phyloP scores from a whole-genome alignment of 2,329 filamentous ascomycete genomes.

The Talaromyces amestolkiae region DNA sequence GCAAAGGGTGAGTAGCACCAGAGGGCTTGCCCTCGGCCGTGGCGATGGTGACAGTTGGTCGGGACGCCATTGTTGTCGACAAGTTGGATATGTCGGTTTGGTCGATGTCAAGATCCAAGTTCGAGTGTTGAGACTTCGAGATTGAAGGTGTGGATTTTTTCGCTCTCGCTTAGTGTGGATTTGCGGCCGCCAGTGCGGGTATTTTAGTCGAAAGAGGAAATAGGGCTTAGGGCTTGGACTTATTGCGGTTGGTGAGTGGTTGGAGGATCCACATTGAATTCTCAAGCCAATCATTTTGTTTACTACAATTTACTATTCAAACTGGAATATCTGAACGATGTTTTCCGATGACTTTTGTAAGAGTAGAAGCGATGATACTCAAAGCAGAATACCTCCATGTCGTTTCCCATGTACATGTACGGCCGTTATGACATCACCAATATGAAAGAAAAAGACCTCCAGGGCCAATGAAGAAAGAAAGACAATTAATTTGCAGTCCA shows the following conservation, averaged over 20 bases:
- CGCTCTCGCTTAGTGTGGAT: slow-evolving; percentile 43
- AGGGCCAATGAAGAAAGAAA: slow-evolving; percentile 3
- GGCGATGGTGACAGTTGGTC: slow-evolving; percentile 97
- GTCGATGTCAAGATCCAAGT: slow-evolving; percentile 35
- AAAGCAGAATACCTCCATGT: neutral
- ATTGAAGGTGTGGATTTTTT: slow-evolving; percentile 35
- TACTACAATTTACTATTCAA: neutral
- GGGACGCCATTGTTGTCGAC: slow-evolving; percentile 74
- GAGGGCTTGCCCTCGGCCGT: slow-evolving; percentile 91
- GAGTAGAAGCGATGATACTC: neutral
- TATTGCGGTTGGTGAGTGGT: neutral
- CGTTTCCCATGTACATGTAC: neutral
- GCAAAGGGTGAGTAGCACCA: slow-evolving; percentile 85
- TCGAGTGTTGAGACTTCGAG: slow-evolving; percentile 22
- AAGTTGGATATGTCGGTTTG: slow-evolving; percentile 39
- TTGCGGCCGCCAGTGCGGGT: slow-evolving; percentile 14
- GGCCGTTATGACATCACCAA: neutral
- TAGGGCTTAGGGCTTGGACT: slow-evolving; percentile 15
- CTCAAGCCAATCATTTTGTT: neutral
- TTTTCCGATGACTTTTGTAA: no score
- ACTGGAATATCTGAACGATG: neutral
- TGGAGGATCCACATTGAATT: neutral
- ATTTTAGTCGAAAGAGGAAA: slow-evolving; percentile 14
- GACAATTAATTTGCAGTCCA: neutral
- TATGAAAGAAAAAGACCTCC: neutral